Evolutionary conservation across 1,139 yeast species (phyloP).

Genomic region (Kurtzmaniella natalensis): DNA sequence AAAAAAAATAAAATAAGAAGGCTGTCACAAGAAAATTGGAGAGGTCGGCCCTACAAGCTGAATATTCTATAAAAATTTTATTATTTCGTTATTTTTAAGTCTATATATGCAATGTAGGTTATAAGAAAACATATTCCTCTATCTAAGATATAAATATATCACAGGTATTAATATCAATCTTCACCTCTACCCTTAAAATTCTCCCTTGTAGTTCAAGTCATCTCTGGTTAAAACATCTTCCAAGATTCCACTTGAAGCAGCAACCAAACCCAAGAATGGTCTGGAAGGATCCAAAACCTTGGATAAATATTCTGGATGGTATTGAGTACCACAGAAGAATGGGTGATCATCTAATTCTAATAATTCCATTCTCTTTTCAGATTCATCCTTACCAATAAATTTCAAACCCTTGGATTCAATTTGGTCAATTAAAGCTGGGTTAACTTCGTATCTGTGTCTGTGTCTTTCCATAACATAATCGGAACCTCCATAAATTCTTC

Average conservation of each 20-base stretch:
- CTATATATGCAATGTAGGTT: not conserved
- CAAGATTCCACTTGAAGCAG: conserved; percentile 82
- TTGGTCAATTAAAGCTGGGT: conserved; percentile 68
- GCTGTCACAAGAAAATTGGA: no score
- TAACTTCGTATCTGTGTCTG: conserved; percentile 97
- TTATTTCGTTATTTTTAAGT: no score
- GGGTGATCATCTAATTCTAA: conserved; percentile 80
- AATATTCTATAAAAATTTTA: no score
- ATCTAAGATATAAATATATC: not conserved
- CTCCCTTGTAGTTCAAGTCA: conserved; percentile 44
- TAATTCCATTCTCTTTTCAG: conserved; percentile 89
- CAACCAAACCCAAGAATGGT: conserved; percentile 94
- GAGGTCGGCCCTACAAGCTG: no score
- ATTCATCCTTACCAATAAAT: conserved; percentile 92
- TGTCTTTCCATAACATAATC: conserved; percentile 84
- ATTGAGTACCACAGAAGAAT: conserved; percentile 92
- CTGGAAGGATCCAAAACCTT: conserved; percentile 95
- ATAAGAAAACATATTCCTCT: not conserved
- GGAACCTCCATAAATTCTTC: conserved; percentile 75
- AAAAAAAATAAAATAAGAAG: no score
- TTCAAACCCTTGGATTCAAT: conserved; percentile 77
- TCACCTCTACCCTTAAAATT: conserved; percentile 32
- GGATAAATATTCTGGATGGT: conserved; percentile 96
- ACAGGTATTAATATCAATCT: not conserved
- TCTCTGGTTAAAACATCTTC: conserved; percentile 52